Conservation (phyloP, 2,329 filamentous ascomycete genomes). For the Exophiala bonariae region DNA sequence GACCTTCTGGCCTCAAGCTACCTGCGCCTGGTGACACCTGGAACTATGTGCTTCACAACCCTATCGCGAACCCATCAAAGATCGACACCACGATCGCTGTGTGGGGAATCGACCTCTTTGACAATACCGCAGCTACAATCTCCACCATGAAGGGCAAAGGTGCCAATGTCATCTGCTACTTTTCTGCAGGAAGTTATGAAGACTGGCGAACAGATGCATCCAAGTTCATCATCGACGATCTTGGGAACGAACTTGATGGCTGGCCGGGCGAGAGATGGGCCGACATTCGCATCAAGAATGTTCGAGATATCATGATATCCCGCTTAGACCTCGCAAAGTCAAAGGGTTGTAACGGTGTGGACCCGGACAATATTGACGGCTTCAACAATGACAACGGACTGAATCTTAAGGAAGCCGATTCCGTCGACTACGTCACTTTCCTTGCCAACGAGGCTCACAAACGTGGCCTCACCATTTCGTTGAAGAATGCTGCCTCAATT, state of each 20-base stretch:
- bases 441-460: constrained; percentile 56
- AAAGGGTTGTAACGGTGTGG: constrained; percentile 68
- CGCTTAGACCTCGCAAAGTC: constrained; percentile 59
- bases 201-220: constrained; percentile 59
- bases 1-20: no score
- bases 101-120: constrained; percentile 64
- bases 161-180: constrained; percentile 72
- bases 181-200: constrained; percentile 70
- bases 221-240: constrained; percentile 56
- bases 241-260: constrained; percentile 60
- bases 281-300: constrained; percentile 55
- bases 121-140: constrained; percentile 50
- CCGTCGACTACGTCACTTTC: constrained; percentile 61
- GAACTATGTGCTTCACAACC: neutral
- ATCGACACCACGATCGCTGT: constrained; percentile 36
- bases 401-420: constrained; percentile 55
- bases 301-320: constrained; percentile 64
- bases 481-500: constrained; percentile 68
- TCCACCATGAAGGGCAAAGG: constrained; percentile 49
- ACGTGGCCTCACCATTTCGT: constrained; percentile 61
- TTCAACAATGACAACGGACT: constrained; percentile 67
- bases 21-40: neutral
- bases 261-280: constrained; percentile 71
- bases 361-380: constrained; percentile 71
- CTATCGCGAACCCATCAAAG: neutral